Base-by-base conservation (phyloP, 495 filamentous ascomycete species). In the Neurospora pannonica region DNA sequence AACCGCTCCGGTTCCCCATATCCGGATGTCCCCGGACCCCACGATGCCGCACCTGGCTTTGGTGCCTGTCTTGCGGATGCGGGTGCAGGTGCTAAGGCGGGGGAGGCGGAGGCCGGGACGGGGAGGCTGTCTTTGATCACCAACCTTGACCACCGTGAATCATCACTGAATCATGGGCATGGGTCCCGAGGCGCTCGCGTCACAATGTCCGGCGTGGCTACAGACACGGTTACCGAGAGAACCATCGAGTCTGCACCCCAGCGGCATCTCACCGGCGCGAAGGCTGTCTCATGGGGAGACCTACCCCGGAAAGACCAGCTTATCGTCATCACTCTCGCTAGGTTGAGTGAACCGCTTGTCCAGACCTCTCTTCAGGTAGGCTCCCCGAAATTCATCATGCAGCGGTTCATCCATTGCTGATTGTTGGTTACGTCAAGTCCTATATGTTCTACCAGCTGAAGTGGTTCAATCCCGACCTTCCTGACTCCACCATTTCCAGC, bases 401-500 rank as follows among this genome's bases (percentile, higher is more conserved):
- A 17, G 60, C 3, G 21, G 36, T 48, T 43, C 31, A n/a, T 38
- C 19, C 36, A 36, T 34, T 17, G 17, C 70, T 42, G 43, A 74
- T 24, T 6, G 34, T 75, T 60, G 38, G 31, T 3, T 48, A 84
- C 11, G 17, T 31, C 11, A 17, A 62, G 82, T 83, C 91, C 5
- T 95, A 94, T 81, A 92, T 95, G 90, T 93, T 92, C 79, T 93
- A 92, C 76, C 90, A 92, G 82, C 85, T 93, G 54, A 89, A 89
- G 79, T 93, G 90, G 78, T 93, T 93, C 74, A 87, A 91, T 43
- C 84, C 86, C 69, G 87, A 81, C 42, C 85, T 93, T 24, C 87
- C 91, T 28, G 88, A 91, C 77, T 87, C 91, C 1, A 87, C 88
- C 43, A 93, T 96, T 74, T 89, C 93, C 9, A 88, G 87, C 31